phyloP scores from a whole-genome alignment of 257 asterid species.

The Lycium barbarum region DNA sequence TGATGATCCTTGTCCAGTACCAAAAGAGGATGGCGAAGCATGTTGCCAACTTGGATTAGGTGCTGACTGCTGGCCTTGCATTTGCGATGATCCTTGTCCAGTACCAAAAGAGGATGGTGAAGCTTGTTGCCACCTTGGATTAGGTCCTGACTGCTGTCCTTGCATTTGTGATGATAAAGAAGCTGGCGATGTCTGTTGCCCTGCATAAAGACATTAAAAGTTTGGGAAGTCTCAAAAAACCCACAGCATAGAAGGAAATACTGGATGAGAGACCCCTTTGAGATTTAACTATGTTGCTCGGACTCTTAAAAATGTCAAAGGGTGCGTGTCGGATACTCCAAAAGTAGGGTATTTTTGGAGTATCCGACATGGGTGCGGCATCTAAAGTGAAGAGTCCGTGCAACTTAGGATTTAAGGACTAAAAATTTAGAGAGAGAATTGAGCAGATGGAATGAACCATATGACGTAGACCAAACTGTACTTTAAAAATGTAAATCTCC shows the following conservation, averaged over 20 bases:
- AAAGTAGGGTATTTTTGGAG: no score
- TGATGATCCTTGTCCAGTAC: conserved; percentile 23
- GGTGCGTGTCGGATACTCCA: no score
- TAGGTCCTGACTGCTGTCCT: background rate
- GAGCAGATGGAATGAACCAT: background rate
- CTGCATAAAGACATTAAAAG: conserved; percentile 27
- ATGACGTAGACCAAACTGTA: background rate
- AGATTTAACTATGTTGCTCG: no score
- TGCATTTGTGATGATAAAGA: conserved; percentile 11
- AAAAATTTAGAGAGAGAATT: background rate
- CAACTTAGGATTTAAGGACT: no score
- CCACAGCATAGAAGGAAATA: background rate
- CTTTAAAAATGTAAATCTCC: background rate
- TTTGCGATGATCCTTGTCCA: conserved; percentile 9
- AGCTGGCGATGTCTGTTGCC: conserved; percentile 26
- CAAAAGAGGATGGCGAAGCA: background rate
- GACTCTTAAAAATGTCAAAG: no score
- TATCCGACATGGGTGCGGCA: no score
- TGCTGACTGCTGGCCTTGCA: conserved; percentile 2
- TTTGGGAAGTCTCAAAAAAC: background rate
- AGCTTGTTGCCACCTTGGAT: conserved; percentile 24
- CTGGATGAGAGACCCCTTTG: background rate
- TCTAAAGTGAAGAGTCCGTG: no score
- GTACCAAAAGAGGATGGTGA: background rate
- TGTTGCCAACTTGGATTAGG: conserved; percentile 12